A percentile compares a stretch with the other conserved stretches of the same genome.
These are phyloP conservation scores for Yamadazyma sp. DNA, from an alignment of 805 yeast species.

Conservation along the genomic window DNA sequence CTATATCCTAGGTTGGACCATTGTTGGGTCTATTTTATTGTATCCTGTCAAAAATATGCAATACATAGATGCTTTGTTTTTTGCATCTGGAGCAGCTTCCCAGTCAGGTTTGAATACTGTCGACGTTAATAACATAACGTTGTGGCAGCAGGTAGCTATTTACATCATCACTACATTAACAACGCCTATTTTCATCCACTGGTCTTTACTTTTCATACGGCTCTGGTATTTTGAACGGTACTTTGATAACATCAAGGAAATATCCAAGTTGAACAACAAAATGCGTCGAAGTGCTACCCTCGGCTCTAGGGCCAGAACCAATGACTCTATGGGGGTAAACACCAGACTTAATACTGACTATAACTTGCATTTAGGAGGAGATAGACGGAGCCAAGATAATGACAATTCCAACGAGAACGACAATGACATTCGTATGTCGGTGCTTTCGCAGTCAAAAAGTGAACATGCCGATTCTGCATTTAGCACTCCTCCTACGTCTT, in stretches of 20 bases:
- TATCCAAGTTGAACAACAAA: slow-evolving; percentile 74
- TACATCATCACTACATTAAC: slow-evolving; percentile 64
- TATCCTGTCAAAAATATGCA: slow-evolving; percentile 66
- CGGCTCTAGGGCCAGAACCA: slow-evolving; percentile 48
- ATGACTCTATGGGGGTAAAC: slow-evolving; percentile 24
- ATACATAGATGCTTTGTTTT: slow-evolving; percentile 80
- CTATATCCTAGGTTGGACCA: slow-evolving; percentile 59
- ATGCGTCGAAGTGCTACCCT: slow-evolving; percentile 80
- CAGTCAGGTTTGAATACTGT: slow-evolving; percentile 92
- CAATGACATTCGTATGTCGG: no score
- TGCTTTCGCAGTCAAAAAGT: slow-evolving; percentile 2
- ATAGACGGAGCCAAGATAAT: background rate
- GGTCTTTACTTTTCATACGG: slow-evolving; percentile 71
- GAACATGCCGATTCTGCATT: no score
- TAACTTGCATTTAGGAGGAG: slow-evolving; percentile 32
- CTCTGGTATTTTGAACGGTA: slow-evolving; percentile 86
- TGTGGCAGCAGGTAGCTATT: slow-evolving; percentile 80
- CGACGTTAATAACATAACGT: slow-evolving; percentile 57
- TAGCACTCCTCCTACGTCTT: no score
- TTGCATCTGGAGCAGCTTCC: slow-evolving; percentile 75
- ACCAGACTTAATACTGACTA: slow-evolving; percentile 15
- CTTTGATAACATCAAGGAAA: slow-evolving; percentile 76
- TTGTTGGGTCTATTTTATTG: slow-evolving; percentile 71
- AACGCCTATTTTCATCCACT: slow-evolving; percentile 88
- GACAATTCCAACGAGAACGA: slow-evolving; percentile 11